These are phyloP conservation scores for Trichoderma orchidacearum DNA, from an alignment of 495 filamentous ascomycete genomes.

Conservation along the genomic window DNA sequence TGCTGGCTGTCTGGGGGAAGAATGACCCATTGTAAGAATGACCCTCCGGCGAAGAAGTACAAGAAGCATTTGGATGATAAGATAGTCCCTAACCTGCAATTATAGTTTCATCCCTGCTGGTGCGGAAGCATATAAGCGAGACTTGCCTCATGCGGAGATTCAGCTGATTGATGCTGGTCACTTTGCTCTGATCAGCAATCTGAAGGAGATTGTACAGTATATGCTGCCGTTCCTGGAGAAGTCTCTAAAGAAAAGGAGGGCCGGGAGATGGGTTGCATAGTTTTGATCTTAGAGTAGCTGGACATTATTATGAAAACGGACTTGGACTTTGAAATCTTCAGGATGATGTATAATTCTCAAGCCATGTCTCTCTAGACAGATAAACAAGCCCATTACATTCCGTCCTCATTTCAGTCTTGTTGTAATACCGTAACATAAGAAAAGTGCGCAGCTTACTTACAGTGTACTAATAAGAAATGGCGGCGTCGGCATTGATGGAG, in stretches of 20 bases:
- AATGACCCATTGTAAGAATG: conserved; percentile 29
- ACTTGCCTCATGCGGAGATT: conserved; percentile 29
- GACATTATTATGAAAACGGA: too few relatives aligned
- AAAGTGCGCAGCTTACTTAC: too few relatives aligned
- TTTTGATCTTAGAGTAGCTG: too few relatives aligned
- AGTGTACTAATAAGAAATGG: too few relatives aligned
- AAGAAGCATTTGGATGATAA: too few relatives aligned
- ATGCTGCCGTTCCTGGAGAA: not conserved
- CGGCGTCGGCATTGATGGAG: too few relatives aligned
- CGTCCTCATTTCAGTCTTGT: too few relatives aligned
- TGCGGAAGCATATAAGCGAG: conserved; percentile 45
- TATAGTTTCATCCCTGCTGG: conserved; percentile 36
- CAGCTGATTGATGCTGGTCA: conserved; percentile 45
- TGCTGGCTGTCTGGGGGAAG: conserved; percentile 50
- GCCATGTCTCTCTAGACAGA: too few relatives aligned
- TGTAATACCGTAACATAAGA: too few relatives aligned
- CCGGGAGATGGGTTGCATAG: not conserved
- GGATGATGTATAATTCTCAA: too few relatives aligned
- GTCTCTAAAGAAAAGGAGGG: too few relatives aligned
- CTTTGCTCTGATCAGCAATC: conserved; percentile 31
- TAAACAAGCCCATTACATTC: too few relatives aligned
- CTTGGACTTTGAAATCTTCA: not conserved
- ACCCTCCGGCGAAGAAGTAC: not conserved
- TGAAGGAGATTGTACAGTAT: not conserved
- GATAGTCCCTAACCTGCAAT: not conserved